Base-by-base conservation (phyloP, 257 asterid species). In the Nemophila menziesii region DNA sequence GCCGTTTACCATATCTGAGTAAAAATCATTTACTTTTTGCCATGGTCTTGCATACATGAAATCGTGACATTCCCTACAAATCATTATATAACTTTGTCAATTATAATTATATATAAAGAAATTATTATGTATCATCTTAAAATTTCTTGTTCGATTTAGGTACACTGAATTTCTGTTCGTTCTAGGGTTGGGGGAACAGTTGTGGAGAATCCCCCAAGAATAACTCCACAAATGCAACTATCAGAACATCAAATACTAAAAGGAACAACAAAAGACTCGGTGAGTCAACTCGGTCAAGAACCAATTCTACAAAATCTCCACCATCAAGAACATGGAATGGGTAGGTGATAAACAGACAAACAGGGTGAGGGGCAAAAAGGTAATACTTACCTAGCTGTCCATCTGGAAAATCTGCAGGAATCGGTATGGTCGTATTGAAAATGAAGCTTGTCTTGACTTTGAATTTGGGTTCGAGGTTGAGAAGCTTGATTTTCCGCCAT, bases 1-100 rank as follows among this genome's bases (percentile, higher is more conserved):
- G 20, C 85, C 86, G 46, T 68, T 79, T 66, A 78, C 94, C 73
- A 69, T 69, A 36, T 76, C 77, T 50, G 53, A 60, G 57, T 89
- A 89, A 64, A 84, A 78, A 51, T 70, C 73, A 58, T 61, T 69
- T 34, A 89, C 79, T 49, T 65, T 69, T 33, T 68, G 56, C 96
- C 98, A 89, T 20, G 85, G 82, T 63, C 77, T 80, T 16, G 65
- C 66, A 58, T 67, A 66, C 95, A 78, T 89, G 65, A 73, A 89
- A 71, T 84, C 64, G 60, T 80, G 72, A 57, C 95, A 67, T 70
- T 89, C 98, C 75, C 98, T 89, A 71, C 54, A 66, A 60, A 57
- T 46, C 46, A 43, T 57, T 39, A 37, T 2, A 3, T 3, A 22
- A 22, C 20, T 23, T 43, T n/a, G n/a, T n/a, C n/a, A n/a, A n/a